Conservation (phyloP, 805 yeast species). For the Metschnikowia anglica region DNA sequence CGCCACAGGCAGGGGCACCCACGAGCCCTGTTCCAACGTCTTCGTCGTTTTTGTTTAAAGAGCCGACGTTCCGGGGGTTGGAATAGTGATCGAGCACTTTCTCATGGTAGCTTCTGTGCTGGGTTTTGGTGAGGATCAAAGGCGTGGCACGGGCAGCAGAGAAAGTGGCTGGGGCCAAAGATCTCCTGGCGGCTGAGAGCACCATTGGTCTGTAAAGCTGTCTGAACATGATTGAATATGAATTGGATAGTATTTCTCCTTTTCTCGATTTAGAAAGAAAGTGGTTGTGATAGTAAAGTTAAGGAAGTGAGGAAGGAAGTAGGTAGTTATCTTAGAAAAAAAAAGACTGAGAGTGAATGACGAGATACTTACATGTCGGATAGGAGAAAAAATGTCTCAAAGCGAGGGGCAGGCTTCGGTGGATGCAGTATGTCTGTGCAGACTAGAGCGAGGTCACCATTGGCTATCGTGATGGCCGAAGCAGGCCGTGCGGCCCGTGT, state of each 20-base stretch:
- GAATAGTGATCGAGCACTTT: constrained; percentile 95
- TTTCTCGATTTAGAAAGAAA: neutral
- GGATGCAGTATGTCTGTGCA: no score
- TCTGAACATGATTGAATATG: constrained; percentile 18
- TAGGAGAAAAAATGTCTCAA: neutral
- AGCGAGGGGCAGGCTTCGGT: neutral
- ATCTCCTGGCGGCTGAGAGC: constrained; percentile 13
- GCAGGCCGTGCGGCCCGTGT: no score
- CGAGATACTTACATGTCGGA: constrained; percentile 2
- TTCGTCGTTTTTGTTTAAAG: constrained; percentile 70
- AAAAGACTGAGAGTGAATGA: constrained; percentile 7
- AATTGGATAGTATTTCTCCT: neutral
- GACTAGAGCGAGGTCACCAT: no score
- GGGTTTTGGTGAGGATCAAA: constrained; percentile 3
- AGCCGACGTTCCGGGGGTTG: constrained; percentile 96
- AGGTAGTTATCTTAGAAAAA: neutral
- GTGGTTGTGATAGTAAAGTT: neutral
- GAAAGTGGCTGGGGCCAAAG: constrained; percentile 8
- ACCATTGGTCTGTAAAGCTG: constrained; percentile 17
- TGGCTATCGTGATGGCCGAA: no score
- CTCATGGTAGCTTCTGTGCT: constrained; percentile 65
- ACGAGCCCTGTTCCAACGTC: constrained; percentile 96
- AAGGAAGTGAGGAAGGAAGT: neutral
- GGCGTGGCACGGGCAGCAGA: constrained; percentile 13
- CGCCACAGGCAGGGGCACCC: constrained; percentile 99